Evolutionary conservation across 495 filamentous ascomycete species (phyloP).

Genomic region (Cercophora newfieldiana): DNA sequence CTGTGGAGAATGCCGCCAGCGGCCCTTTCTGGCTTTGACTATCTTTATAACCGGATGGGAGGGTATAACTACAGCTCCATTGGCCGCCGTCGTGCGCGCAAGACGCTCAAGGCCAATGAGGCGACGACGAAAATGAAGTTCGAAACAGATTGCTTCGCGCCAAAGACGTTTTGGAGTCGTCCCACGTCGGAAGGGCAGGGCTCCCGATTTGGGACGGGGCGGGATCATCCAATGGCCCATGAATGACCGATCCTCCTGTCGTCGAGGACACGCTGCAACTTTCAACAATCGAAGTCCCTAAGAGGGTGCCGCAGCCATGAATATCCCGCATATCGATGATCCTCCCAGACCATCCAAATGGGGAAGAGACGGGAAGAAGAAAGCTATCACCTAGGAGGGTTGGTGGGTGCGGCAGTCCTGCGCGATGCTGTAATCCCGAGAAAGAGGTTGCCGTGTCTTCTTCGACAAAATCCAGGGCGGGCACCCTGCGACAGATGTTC

Average conservation of each 20-base stretch:
- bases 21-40: conserved; percentile 12
- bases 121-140: conserved; percentile 24
- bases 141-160: conserved; percentile 19
- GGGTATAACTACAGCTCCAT: conserved; percentile 34
- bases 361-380: not conserved
- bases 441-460: not conserved
- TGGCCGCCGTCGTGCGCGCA: conserved; percentile 13
- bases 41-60: conserved; percentile 25
- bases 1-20: conserved; percentile 19
- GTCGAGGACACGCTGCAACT: not conserved
- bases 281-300: not conserved
- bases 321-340: conserved; percentile 13
- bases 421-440: conserved; percentile 6
- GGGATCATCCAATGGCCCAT: no score
- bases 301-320: not conserved
- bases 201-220: not conserved
- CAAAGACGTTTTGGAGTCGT: conserved; percentile 20
- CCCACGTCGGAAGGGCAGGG: conserved; percentile 16
- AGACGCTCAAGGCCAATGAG: conserved; percentile 26
- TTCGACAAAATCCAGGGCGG: not conserved
- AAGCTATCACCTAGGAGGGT: not conserved
- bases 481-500: not conserved
- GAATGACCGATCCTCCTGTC: no score
- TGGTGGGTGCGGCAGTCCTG: not conserved
- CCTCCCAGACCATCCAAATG: not conserved